These are phyloP conservation scores for Oryza officinalis DNA, from an alignment of 176 grass and related monocot genomes.

Conservation along the genomic window DNA sequence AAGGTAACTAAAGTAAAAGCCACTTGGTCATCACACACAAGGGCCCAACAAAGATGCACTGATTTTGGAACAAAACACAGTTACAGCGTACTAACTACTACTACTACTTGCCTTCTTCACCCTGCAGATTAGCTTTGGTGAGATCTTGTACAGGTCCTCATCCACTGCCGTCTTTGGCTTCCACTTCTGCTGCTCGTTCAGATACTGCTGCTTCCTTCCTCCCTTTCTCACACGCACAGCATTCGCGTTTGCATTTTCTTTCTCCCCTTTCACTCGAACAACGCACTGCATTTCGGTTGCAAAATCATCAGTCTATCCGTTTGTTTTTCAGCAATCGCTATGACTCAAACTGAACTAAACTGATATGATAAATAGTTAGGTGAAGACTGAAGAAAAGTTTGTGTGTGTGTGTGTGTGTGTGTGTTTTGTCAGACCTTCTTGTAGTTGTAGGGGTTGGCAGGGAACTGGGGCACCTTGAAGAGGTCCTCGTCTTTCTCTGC, in stretches of 20 bases:
- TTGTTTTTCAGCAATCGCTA: background rate
- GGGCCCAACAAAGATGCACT: constrained; percentile 10
- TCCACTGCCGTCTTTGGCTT: constrained; percentile 61
- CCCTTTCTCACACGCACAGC: constrained; percentile 40
- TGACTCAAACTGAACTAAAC: background rate
- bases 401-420: background rate
- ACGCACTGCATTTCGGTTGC: constrained; percentile 40
- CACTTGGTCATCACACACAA: constrained; percentile 24
- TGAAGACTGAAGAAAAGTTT: background rate
- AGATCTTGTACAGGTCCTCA: constrained; percentile 93
- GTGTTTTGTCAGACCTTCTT: constrained; percentile 50
- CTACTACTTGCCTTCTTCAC: constrained; percentile 58
- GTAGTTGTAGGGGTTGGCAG: constrained; percentile 52
- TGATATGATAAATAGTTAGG: background rate
- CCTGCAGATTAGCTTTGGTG: constrained; percentile 72
- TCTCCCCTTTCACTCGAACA: constrained; percentile 51
- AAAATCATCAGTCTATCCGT: background rate
- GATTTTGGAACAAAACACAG: constrained; percentile 6
- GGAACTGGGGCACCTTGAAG: constrained; percentile 74
- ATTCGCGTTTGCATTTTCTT: constrained; percentile 8
- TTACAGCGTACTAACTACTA: background rate
- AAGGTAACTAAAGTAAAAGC: constrained; percentile 44
- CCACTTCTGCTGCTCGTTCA: constrained; percentile 50
- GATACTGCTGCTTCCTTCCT: constrained; percentile 41
- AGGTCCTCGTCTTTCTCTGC: constrained; percentile 64